These are phyloP conservation scores for Mycena olivaceomarginata DNA, from an alignment of 768 basidiomycete species.

Conservation along the genomic window DNA sequence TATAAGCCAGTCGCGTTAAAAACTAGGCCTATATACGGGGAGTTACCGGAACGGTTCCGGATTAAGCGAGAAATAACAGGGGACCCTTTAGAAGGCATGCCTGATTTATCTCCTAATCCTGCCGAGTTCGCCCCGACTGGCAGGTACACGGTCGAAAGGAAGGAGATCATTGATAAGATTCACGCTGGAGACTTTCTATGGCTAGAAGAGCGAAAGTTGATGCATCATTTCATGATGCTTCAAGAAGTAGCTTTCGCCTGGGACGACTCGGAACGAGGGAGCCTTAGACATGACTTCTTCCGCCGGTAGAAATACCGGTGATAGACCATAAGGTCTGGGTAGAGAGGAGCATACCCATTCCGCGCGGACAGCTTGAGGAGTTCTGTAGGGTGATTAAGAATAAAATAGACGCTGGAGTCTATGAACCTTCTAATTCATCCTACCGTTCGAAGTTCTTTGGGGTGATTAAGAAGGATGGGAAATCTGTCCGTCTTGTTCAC, in stretches of 20 bases:
- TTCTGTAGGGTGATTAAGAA: conserved; percentile 1
- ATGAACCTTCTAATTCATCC: neutral
- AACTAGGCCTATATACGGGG: too few species aligned
- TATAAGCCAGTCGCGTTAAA: too few species aligned
- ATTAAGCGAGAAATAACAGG: too few species aligned
- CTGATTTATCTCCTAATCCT: too few species aligned
- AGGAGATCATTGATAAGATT: neutral
- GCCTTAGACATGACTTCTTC: too few species aligned
- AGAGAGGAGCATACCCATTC: conserved; percentile 11
- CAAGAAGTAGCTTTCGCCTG: neutral
- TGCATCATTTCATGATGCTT: neutral
- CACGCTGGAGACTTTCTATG: neutral
- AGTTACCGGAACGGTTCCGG: too few species aligned
- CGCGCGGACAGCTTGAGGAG: conserved; percentile 43
- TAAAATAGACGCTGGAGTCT: conserved; percentile 11
- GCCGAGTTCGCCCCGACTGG: neutral
- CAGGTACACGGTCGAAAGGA: neutral
- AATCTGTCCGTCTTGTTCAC: neutral
- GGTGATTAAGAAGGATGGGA: neutral
- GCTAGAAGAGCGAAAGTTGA: neutral
- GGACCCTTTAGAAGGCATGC: too few species aligned
- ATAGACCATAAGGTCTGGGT: neutral
- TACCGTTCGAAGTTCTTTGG: too few species aligned
- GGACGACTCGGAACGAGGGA: neutral
- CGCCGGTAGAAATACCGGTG: neutral